Evolutionary conservation across 495 filamentous ascomycete genomes (phyloP), one percentile per base, ranked within the genome.

Genomic region (Tetracladium setigerum): DNA sequence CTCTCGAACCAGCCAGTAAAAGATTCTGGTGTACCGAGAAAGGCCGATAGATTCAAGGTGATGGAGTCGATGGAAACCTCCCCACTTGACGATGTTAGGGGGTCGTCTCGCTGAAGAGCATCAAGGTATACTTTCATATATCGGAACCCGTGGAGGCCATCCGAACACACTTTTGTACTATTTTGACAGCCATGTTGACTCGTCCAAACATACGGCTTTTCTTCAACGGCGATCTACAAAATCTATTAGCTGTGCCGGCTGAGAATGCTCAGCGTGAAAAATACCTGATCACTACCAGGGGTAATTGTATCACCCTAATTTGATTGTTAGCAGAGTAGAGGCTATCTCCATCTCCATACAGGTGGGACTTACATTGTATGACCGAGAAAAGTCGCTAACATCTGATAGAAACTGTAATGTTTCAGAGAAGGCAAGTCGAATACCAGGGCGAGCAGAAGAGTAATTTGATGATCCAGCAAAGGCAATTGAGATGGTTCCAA

Each of bases 1-100:
- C 68, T 67, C 44, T 72, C 63, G 41, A 74, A 71, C 64, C 64
- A 71, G 18, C 70, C 70, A 12, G 60, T 66, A 41, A 66, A 74
- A 0, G 68, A 66, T 38, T 67, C 65, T 0, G 66, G 59, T 0
- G 68, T 70, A 18, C 70, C 70, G 6, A 67, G 57, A 44, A 62
- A 69, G 7, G 54, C 68, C 0, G 66, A 63, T 50, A 61, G 70
- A 37, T 68, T 63, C 14, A 72, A 45, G 27, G 49, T 52, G 22
- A 70, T 55, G 32, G 58, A 62, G 0, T 57, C 50, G 32, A 73
- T 67, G 0, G 47, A 46, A 5, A 73, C 65, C 13, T 52, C 43
- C 19, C 69, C 69, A 15, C 58, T 62, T 3, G 62, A 16, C 7
- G 64, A 59, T 2, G 70, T 65, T 47, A 66, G 66, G 16, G 69